These are phyloP conservation scores for Huntiella moniliformis DNA, from an alignment of 2,329 filamentous ascomycete species.

Conservation along the genomic window DNA sequence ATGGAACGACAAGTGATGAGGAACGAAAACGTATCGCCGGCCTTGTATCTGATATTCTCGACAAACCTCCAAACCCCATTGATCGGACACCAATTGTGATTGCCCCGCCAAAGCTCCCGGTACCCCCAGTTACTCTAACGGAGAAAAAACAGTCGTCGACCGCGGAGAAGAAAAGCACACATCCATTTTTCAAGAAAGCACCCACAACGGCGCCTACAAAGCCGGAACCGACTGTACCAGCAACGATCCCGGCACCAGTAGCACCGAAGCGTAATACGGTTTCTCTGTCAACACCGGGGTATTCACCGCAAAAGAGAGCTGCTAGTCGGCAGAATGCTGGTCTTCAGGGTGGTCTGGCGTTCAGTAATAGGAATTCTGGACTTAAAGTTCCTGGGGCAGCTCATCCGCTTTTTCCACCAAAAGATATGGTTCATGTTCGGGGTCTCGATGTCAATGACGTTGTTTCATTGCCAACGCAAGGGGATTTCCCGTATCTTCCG, in stretches of 20 bases:
- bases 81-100: not conserved
- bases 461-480: not conserved
- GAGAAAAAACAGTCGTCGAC: slow-evolving; percentile 5
- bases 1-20: slow-evolving; percentile 29
- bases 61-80: not conserved
- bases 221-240: not conserved
- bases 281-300: slow-evolving; percentile 35
- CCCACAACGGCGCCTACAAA: not conserved
- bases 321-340: not conserved
- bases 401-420: slow-evolving; percentile 54
- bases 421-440: slow-evolving; percentile 44
- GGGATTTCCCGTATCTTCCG: not conserved
- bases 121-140: not conserved
- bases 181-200: slow-evolving; percentile 26
- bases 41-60: slow-evolving; percentile 27
- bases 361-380: slow-evolving; percentile 25
- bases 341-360: slow-evolving; percentile 14
- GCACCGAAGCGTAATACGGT: slow-evolving; percentile 19
- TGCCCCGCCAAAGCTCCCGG: slow-evolving; percentile 13
- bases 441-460: slow-evolving; percentile 18
- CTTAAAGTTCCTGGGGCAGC: slow-evolving; percentile 46
- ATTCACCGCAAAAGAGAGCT: slow-evolving; percentile 25
- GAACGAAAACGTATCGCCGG: slow-evolving; percentile 32
- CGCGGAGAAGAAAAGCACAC: slow-evolving; percentile 19
- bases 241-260: not conserved